These are phyloP conservation scores for Kalmanozyma brasiliensis DNA, from an alignment of 1,284 basidiomycete genomes.

Conservation along the genomic window DNA sequence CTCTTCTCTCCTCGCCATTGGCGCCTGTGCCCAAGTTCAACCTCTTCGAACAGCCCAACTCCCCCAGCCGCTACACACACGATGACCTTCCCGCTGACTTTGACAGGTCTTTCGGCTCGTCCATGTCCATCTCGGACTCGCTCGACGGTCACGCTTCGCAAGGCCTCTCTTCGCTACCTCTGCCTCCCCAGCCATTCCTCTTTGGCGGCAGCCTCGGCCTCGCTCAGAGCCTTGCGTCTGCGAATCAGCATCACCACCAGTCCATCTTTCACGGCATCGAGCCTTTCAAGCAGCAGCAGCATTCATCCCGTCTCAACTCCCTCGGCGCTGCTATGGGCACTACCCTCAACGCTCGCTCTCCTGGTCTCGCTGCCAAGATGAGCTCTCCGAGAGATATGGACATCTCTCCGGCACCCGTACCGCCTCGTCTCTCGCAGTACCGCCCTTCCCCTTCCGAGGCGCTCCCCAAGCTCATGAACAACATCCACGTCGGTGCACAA, in stretches of 20 bases:
- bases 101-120: conserved; percentile 65
- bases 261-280: conserved; percentile 22
- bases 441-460: conserved; percentile 31
- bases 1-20: conserved; percentile 45
- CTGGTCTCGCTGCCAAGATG: conserved; percentile 55
- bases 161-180: conserved; percentile 8
- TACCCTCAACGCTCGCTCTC: conserved; percentile 50
- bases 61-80: conserved; percentile 43
- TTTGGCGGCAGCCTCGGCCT: conserved; percentile 29
- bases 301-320: conserved; percentile 17
- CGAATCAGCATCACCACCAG: conserved; percentile 26
- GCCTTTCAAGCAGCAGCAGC: conserved; percentile 17
- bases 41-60: conserved; percentile 50
- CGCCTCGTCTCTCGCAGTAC: conserved; percentile 4
- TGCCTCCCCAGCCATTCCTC: conserved; percentile 17
- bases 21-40: conserved; percentile 36
- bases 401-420: conserved; percentile 52
- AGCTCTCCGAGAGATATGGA: conserved; percentile 64
- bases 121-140: conserved; percentile 65
- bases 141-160: conserved; percentile 47
- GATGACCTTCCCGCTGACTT: conserved; percentile 60
- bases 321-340: conserved; percentile 58
- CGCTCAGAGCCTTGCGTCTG: conserved; percentile 21
- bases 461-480: conserved; percentile 27
- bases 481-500: conserved; percentile 23